phyloP scores from a whole-genome alignment of 306 rosid genomes.

The peach (Prunus persica) region Prunus_persica_NCBIv2 NC_034010.1:19422501-19423000 shows the following conservation, averaged over 20 bases:
- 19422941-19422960: neutral
- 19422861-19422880: neutral
- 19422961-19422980: constrained; percentile 72
- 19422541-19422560: constrained; percentile 27
- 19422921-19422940: neutral
- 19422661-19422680: neutral
- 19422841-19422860: constrained; percentile 21
- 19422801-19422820: constrained; percentile 55
- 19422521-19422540: constrained; percentile 32
- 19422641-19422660: constrained; percentile 24
- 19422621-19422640: constrained; percentile 32
- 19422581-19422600: constrained; percentile 65
- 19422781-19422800: constrained; percentile 44
- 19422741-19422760: constrained; percentile 71
- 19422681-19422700: no score
- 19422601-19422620: constrained; percentile 70
- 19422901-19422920: neutral
- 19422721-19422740: constrained; percentile 43
- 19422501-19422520: neutral
- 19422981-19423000: constrained; percentile 69
- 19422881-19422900: neutral
- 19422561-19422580: constrained; percentile 59
- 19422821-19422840: constrained; percentile 15
- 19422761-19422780: constrained; percentile 51
- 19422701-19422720: constrained; percentile 36